These are phyloP conservation scores for Jamesozyma spencerorum DNA, from an alignment of 805 yeast genomes.

Conservation along the genomic window DNA sequence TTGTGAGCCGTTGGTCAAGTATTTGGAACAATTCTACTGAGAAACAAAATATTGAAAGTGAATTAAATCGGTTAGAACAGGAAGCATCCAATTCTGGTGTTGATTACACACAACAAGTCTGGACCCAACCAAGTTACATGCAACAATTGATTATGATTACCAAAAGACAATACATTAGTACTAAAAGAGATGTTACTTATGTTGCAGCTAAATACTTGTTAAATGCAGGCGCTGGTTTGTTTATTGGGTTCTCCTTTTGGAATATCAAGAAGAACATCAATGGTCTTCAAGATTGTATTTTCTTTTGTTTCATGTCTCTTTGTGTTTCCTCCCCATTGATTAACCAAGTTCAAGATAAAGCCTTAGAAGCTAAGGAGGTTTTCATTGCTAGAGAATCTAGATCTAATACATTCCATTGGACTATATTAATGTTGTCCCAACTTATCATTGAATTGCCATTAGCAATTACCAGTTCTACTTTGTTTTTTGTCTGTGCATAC, in stretches of 20 bases:
- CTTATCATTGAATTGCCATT: constrained; percentile 54
- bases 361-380: constrained; percentile 49
- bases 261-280: constrained; percentile 42
- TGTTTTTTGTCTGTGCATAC: constrained; percentile 46
- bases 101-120: constrained; percentile 11
- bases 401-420: constrained; percentile 70
- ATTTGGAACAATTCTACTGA: constrained; percentile 19
- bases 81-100: constrained; percentile 13
- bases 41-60: constrained; percentile 3
- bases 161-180: constrained; percentile 35
- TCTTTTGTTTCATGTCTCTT: constrained; percentile 51
- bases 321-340: constrained; percentile 49
- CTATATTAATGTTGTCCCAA: constrained; percentile 47
- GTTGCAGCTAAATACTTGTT: constrained; percentile 50
- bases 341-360: constrained; percentile 57
- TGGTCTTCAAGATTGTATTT: constrained; percentile 55
- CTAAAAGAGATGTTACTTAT: constrained; percentile 56
- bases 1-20: constrained; percentile 10
- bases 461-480: constrained; percentile 38
- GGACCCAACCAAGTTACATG: constrained; percentile 34
- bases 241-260: constrained; percentile 70
- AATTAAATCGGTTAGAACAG: constrained; percentile 10
- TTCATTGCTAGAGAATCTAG: constrained; percentile 64
- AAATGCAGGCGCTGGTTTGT: constrained; percentile 46
- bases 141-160: constrained; percentile 37